Evolutionary conservation across 2,329 filamentous ascomycete genomes (phyloP).

Genomic region (Colletotrichum sp.): DNA sequence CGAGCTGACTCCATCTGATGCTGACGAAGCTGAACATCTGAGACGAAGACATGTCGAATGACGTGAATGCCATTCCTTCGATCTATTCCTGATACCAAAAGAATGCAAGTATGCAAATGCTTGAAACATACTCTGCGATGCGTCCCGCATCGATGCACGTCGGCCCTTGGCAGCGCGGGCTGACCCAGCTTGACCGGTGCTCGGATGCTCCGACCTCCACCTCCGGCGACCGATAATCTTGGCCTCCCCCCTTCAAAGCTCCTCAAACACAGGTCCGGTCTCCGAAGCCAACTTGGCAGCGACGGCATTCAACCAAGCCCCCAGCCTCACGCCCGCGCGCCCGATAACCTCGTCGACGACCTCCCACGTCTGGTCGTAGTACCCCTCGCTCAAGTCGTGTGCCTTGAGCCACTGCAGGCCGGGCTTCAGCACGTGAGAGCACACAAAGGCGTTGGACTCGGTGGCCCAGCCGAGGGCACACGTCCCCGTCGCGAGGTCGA

Average conservation of each 20-base stretch:
- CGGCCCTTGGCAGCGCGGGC: neutral
- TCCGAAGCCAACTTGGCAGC: neutral
- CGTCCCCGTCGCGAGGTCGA: neutral
- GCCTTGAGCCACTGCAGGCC: constrained; percentile 3
- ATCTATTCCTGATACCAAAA: neutral
- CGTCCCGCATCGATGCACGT: neutral
- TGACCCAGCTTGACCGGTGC: neutral
- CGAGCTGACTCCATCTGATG: neutral
- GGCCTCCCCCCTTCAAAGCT: neutral
- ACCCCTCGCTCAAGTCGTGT: constrained; percentile 15
- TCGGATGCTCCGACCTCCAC: neutral
- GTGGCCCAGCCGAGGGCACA: constrained; percentile 11
- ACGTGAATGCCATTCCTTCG: neutral
- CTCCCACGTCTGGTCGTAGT: constrained; percentile 17
- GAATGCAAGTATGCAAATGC: neutral
- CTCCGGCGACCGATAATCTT: neutral
- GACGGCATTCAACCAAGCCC: constrained; percentile 17
- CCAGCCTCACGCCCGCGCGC: constrained; percentile 12
- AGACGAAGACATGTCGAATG: neutral
- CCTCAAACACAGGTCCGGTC: neutral
- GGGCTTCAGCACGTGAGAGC: constrained; percentile 10
- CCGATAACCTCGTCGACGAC: constrained; percentile 18
- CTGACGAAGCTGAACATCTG: neutral
- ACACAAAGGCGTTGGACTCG: constrained; percentile 16
- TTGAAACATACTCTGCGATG: neutral